A percentile compares a stretch with the other conserved stretches of the same genome.
Evolutionary conservation across 441 rosid species (phyloP).

Genomic region (Pelargonium fulgidum): DNA sequence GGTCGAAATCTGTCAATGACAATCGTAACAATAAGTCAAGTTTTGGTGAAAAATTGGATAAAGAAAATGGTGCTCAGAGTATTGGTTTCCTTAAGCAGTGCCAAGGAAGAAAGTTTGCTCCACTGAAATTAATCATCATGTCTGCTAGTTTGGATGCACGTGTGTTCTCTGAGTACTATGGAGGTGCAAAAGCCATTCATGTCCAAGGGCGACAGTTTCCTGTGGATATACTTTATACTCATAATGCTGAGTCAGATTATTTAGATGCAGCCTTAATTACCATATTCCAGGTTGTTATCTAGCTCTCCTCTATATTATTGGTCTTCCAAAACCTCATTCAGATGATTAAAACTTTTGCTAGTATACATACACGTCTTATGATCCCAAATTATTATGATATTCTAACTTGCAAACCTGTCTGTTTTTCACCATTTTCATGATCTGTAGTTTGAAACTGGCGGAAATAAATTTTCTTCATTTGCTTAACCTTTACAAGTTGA

Average conservation of each 20-base stretch:
- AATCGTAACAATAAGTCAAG: constrained; percentile 24
- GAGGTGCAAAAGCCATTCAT: constrained; percentile 76
- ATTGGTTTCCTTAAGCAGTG: constrained; percentile 35
- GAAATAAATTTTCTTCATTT: background rate
- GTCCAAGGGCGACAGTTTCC: constrained; percentile 81
- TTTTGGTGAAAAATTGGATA: constrained; percentile 22
- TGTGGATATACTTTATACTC: constrained; percentile 69
- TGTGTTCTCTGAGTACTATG: constrained; percentile 68
- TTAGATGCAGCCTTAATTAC: constrained; percentile 67
- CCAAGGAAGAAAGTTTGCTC: constrained; percentile 43
- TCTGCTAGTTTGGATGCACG: constrained; percentile 97
- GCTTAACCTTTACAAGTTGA: constrained; percentile 3
- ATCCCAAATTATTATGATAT: background rate
- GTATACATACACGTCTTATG: background rate
- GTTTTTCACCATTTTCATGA: background rate
- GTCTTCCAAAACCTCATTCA: too few species aligned
- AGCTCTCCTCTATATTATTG: background rate
- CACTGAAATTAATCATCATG: constrained; percentile 81
- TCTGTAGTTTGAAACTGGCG: constrained; percentile 3
- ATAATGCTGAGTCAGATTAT: constrained; percentile 64
- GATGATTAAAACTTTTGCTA: background rate
- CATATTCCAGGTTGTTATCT: constrained; percentile 67
- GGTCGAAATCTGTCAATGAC: constrained; percentile 36
- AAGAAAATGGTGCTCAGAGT: constrained; percentile 29
- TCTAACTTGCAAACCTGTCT: constrained; percentile 7